Base-by-base conservation (phyloP, 148 eudicot species). In the Silene latifolia region DNA sequence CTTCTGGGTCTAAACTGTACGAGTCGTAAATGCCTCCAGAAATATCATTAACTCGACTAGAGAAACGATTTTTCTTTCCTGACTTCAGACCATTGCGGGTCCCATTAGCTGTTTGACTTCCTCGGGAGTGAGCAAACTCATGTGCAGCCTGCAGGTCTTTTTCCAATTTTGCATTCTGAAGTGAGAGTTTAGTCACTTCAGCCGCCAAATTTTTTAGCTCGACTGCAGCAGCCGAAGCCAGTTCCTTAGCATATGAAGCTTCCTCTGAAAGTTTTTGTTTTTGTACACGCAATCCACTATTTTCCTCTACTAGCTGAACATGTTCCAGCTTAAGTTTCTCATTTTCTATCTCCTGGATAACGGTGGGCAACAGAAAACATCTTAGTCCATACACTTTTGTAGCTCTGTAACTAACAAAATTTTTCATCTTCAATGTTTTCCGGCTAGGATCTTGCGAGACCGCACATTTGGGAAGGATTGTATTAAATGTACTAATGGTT, bases 211-310 rank as follows among this genome's bases (percentile, higher is more conserved):
- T 95, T 79, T 95, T 95, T 76, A 95, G 85, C 85, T 92, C 99
- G 20, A 89, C 91, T 61, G 99, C 99, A 18, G 99, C 97, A 80
- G 99, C 97, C 78, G 99, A 90, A 58, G 99, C 99, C 63, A 95
- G 84, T 83, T 95, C 99, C 78, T 95, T 95, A 4, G 99, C 99
- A 76, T 92, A 95, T 24, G 97, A 89, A 66, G 99, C 93, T 86
- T 95, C 99, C 80, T 95, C 99, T 1, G 97, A 89, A 25, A 95
- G 67, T 71, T 92, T 95, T 78, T 88, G 91, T 70, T 95, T 95
- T 72, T 92, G 99, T 32, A 95, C 96, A 8, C 82, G 82, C 74
- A 95, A 80, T 44, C 99, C 97, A 72, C 97, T 95, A 60, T 92
- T 92, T 67, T 92, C 92, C 82, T 95, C 97, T 4, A 82, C 56